Evolutionary conservation across 169 alveolate genomes (phyloP).

Genomic region (Plasmodium knowlesi): DNA sequence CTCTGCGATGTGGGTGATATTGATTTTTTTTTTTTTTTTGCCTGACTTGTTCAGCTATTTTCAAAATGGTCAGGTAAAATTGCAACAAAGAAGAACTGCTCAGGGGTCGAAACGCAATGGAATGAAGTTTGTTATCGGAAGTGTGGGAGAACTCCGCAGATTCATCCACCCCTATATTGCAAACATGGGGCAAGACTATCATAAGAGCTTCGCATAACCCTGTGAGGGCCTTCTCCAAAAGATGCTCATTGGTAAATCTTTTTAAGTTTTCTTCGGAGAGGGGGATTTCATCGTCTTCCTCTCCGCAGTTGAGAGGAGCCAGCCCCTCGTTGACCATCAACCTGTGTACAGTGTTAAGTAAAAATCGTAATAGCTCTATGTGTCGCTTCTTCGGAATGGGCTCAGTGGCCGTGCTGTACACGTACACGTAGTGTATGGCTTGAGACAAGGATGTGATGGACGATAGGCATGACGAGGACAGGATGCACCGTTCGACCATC

Average conservation of each 20-base stretch:
- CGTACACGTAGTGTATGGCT: constrained; percentile 31
- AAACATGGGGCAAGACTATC: constrained; percentile 17
- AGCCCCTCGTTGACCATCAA: constrained; percentile 16
- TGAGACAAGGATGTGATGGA: constrained; percentile 20
- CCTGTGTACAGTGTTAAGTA: constrained; percentile 10
- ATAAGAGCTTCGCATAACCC: neutral
- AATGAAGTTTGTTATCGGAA: neutral
- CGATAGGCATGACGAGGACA: neutral
- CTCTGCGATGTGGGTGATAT: neutral
- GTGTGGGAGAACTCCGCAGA: neutral
- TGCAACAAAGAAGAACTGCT: neutral
- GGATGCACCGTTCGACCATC: constrained; percentile 15
- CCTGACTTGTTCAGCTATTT: constrained; percentile 7
- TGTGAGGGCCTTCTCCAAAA: constrained; percentile 13
- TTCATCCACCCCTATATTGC: neutral
- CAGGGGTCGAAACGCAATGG: neutral
- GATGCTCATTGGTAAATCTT: neutral
- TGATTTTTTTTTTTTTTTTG: neutral
- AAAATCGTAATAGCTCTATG: neutral
- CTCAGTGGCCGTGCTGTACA: neutral
- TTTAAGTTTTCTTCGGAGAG: neutral
- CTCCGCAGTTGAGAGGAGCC: neutral
- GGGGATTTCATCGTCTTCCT: neutral
- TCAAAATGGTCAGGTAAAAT: constrained; percentile 7
- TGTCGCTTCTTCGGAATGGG: neutral